Conservation (phyloP, 2,329 filamentous ascomycete species). For the Cladosporium sp. region DNA sequence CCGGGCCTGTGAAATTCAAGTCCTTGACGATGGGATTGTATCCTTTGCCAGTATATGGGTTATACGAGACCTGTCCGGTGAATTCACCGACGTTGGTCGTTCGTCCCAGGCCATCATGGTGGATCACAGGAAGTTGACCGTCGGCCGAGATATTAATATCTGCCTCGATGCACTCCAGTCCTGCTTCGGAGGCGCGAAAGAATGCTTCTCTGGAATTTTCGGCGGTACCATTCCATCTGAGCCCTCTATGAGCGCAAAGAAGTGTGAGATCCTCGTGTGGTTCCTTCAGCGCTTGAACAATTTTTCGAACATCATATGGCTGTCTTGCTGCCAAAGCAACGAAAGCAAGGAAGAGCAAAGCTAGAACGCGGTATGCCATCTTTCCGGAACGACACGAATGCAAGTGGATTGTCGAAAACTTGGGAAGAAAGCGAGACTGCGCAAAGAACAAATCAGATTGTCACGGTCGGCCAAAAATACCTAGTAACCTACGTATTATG, state of each 20-base stretch:
- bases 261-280: conserved; percentile 23
- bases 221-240: conserved; percentile 27
- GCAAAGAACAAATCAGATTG: neutral
- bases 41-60: conserved; percentile 24
- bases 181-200: conserved; percentile 22
- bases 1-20: conserved; percentile 20
- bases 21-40: conserved; percentile 22
- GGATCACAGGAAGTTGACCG: conserved; percentile 23
- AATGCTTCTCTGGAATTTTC: conserved; percentile 27
- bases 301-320: conserved; percentile 23
- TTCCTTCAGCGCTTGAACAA: conserved; percentile 23
- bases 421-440: neutral
- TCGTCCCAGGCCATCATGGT: conserved; percentile 22
- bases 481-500: neutral
- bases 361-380: neutral
- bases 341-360: neutral
- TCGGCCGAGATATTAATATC: conserved; percentile 24
- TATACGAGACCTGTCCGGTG: conserved; percentile 21
- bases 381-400: neutral
- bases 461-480: neutral
- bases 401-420: neutral
- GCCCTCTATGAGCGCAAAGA: conserved; percentile 25
- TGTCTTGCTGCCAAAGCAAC: conserved; percentile 11
- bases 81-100: conserved; percentile 25
- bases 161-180: conserved; percentile 25